These are phyloP conservation scores for Dendrostoma leiphaemia DNA, from an alignment of 2,329 filamentous ascomycete genomes.

Conservation along the genomic window DNA sequence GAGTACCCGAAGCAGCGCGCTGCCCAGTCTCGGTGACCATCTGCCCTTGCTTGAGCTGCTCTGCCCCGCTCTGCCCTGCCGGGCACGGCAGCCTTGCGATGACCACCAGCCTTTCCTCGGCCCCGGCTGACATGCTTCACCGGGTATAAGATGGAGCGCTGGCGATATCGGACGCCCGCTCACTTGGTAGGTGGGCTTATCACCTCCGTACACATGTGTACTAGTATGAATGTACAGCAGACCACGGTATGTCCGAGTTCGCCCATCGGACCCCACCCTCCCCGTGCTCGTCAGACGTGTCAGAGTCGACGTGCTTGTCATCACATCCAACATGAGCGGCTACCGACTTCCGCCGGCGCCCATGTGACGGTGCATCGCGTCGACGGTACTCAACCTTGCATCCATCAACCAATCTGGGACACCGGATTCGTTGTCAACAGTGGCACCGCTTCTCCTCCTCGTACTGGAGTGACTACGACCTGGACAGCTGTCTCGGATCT, in stretches of 20 bases:
- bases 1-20: too few relatives aligned
- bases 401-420: too few relatives aligned
- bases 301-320: neutral
- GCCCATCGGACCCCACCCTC: neutral
- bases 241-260: neutral
- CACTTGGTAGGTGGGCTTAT: neutral
- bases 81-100: neutral
- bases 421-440: too few relatives aligned
- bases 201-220: too few relatives aligned
- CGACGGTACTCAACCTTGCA: neutral
- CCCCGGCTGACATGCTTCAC: too few relatives aligned
- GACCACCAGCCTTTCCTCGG: neutral
- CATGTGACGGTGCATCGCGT: neutral
- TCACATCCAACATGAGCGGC: neutral
- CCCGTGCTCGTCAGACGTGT: slow-evolving; percentile 3
- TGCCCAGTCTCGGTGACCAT: too few relatives aligned
- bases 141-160: neutral
- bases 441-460: too few relatives aligned
- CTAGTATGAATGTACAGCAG: too few relatives aligned
- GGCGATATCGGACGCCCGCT: neutral
- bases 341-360: slow-evolving; percentile 2
- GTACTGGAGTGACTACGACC: too few relatives aligned
- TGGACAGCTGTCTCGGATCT: too few relatives aligned
- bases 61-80: too few relatives aligned
- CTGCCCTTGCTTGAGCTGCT: neutral